Conservation (phyloP, 495 filamentous ascomycete species). For the Beverwykella pulmonaria region DNA sequence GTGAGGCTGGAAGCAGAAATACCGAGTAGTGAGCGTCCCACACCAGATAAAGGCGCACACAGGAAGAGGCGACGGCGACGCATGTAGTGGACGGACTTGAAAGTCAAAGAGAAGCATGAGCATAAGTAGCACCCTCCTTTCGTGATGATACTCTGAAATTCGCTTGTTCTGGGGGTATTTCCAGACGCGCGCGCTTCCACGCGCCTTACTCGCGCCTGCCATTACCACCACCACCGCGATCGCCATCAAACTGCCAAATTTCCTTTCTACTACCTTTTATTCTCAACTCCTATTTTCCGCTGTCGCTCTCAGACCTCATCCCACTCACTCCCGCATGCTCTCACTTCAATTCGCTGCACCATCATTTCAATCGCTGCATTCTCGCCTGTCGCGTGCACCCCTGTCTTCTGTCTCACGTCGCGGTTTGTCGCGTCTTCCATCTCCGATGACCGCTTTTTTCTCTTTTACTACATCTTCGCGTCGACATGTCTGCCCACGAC, state of each 20-base stretch:
- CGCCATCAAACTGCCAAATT: neutral
- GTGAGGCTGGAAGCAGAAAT: too few relatives aligned
- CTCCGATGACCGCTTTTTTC: neutral
- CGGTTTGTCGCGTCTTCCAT: neutral
- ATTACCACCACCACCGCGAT: too few relatives aligned
- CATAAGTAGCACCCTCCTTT: neutral
- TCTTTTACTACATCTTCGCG: neutral
- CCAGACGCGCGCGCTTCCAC: neutral
- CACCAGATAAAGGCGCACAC: too few relatives aligned
- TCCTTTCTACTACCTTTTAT: too few relatives aligned
- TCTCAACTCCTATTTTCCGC: neutral
- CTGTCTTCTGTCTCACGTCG: neutral
- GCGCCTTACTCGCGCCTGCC: neutral
- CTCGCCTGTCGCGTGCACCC: neutral
- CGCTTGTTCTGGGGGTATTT: neutral
- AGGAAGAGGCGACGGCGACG: neutral
- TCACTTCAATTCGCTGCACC: neutral
- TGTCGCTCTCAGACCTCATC: too few relatives aligned
- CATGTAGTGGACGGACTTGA: neutral
- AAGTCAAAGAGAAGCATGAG: neutral
- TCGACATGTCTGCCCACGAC: constrained; percentile 1
- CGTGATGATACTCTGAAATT: neutral
- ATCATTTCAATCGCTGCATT: neutral
- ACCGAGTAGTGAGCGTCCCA: too few relatives aligned
- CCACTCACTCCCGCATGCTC: too few relatives aligned